Evolutionary conservation across 2,329 filamentous ascomycete genomes (phyloP), one percentile per base, ranked within the genome.

Genomic region (Hymenoscyphus linearis): DNA sequence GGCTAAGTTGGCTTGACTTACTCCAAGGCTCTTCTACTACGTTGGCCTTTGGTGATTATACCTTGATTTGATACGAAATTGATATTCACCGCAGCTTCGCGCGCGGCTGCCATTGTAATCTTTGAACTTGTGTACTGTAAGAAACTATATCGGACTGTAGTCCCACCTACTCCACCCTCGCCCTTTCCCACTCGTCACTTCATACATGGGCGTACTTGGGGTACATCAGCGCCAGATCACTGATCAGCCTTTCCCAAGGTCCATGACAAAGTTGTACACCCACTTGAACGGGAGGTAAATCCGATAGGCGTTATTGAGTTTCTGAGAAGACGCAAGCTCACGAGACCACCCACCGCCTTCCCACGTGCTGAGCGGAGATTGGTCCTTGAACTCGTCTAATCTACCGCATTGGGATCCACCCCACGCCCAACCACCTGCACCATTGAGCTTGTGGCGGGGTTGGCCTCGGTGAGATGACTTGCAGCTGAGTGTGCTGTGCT

Each of bases 51-150:
- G 27, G 53, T 56, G 25, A 25, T 34, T 60, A 22, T 52, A 54
- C 35, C 47, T 59, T 26, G 36, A 47, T 40, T 57, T 26, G 25
- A 16, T 50, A 50, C 27, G 27, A 62, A 57, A 57, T 55, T 60
- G 54, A 58, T 62, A 60, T 47, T 40, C 35, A 37, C 54, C 36
- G 61, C 57, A 55, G 52, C 61, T 60, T 12, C 27, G 55, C 55
- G 61, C 58, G 57, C 60, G 44, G 60, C 37, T 52, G 44, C 26
- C 52, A 31, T 9, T 31, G 10, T 31, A 31, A 31, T 31, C 31
- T 31, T 31, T 31, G 31, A 31, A 5, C 31, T 7, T 31, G 2
- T 31, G 31, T 31, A 31, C 25, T 12, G 37, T 35, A 36, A n/a
- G 35, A 22, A 56, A 61, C 14, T 1, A 25, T 36, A 27, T n/a